phyloP scores from a whole-genome alignment of 805 yeast species.

The Clavispora phyllophila region DNA sequence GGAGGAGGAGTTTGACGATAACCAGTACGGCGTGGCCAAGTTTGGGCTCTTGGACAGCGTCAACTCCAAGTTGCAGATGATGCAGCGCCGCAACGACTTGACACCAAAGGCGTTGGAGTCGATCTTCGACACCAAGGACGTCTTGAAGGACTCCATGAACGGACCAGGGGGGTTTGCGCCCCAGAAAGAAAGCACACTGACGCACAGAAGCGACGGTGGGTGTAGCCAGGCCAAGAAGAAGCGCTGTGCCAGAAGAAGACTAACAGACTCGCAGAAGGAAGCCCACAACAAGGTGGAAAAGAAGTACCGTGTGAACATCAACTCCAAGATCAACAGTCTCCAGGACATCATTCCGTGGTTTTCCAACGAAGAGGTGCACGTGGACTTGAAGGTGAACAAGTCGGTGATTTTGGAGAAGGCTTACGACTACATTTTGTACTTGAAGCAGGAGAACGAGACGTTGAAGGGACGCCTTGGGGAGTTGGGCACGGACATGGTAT shows the following conservation, averaged over 20 bases:
- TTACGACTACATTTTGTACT: slow-evolving; percentile 50
- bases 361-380: slow-evolving; percentile 22
- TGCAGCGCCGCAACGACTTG: slow-evolving; percentile 15
- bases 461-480: slow-evolving; percentile 1
- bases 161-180: slow-evolving; percentile 1
- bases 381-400: slow-evolving; percentile 42
- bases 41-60: slow-evolving; percentile 11
- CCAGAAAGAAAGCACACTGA: slow-evolving; percentile 1
- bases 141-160: slow-evolving; percentile 16
- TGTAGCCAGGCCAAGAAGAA: slow-evolving; percentile 23
- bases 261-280: slow-evolving; percentile 56
- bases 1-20: slow-evolving; percentile 1
- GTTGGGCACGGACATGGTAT: neutral
- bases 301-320: slow-evolving; percentile 65
- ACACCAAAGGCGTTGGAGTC: slow-evolving; percentile 23
- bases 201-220: slow-evolving; percentile 3
- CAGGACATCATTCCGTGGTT: slow-evolving; percentile 68
- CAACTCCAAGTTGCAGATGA: slow-evolving; percentile 13
- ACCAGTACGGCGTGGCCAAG: neutral
- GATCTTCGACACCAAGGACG: slow-evolving; percentile 26
- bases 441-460: slow-evolving; percentile 44
- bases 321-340: slow-evolving; percentile 63
- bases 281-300: slow-evolving; percentile 73
- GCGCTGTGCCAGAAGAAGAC: slow-evolving; percentile 46
- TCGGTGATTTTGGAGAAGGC: slow-evolving; percentile 67